Evolutionary conservation across 495 filamentous ascomycete genomes (phyloP), one percentile per base, ranked within the genome.

Genomic region (Xylaria curta): DNA sequence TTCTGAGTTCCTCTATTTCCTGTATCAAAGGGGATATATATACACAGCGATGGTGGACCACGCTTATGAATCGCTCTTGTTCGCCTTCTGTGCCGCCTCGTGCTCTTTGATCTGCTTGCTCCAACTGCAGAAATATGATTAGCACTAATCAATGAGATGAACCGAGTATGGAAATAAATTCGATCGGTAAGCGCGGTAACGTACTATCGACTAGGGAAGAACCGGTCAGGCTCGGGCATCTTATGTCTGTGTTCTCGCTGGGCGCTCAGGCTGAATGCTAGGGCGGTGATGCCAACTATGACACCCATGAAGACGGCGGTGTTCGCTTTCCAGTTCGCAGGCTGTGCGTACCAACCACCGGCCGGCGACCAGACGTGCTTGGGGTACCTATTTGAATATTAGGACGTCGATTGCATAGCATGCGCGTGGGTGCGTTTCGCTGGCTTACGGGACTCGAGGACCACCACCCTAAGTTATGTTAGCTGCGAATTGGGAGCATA

Each of bases 311-410:
- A 90, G 69, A 97, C 85, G n/a, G 93, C 93, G 10, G 96, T 99
- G 84, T 99, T 99, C 49, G 84, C 80, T 82, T 91, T 97, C 97
- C 97, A 99, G 87, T 99, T 99, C 73, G 85, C 85, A 12, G 96
- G 96, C 80, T 94, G 95, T 40, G 91, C 83, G 83, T 99, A 99
- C 96, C 97, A 99, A 78, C 96, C 96, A 86, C 96, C 96, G 69
- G 96, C 87, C 71, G 96, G 96, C 78, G 96, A 98, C 96, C 96
- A 99, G 85, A 99, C 93, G 86, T 99, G 94, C 86, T 97, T 97
- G 79, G 96, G 96, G 83, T 97, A 98, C 79, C 95, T 98, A 72
- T 64, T 38, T 33, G 33, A 33, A 38, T 44, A 46, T 66, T 66
- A 71, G 62, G 62, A 13, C 24, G n/a, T 71, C 26, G 69, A 19